Conservation (phyloP, 2,329 filamentous ascomycete species). For the Colletotrichum tabaci region DNA sequence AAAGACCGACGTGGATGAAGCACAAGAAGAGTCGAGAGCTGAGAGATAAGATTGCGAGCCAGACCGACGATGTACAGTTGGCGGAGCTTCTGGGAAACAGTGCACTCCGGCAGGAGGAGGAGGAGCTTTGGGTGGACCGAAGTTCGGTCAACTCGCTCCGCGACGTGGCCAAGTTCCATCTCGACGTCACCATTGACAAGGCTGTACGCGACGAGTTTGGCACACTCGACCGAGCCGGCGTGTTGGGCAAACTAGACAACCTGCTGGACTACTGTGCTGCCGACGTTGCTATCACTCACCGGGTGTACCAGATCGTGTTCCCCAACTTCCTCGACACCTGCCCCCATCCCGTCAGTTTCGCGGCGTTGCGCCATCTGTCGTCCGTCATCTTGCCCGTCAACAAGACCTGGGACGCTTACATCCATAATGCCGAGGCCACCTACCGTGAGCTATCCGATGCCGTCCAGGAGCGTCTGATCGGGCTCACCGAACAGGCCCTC, state of each 20-base stretch:
- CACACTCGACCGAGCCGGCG: conserved; percentile 79
- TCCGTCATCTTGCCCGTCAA: conserved; percentile 94
- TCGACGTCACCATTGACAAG: conserved; percentile 93
- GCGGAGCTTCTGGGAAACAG: conserved; percentile 78
- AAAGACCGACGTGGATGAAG: conserved; percentile 97
- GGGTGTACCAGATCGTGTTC: conserved; percentile 94
- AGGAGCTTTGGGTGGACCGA: conserved; percentile 94
- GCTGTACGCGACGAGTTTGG: conserved; percentile 88
- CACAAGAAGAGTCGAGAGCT: conserved; percentile 92
- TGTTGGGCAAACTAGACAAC: conserved; percentile 81
- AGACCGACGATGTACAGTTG: conserved; percentile 80
- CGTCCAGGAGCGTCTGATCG: conserved; percentile 82
- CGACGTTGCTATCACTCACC: conserved; percentile 93
- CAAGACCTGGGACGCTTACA: conserved; percentile 88
- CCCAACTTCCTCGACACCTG: conserved; percentile 91
- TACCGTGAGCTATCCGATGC: conserved; percentile 83
- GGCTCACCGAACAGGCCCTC: conserved; percentile 83
- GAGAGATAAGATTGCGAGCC: conserved; percentile 81
- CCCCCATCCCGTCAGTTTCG: conserved; percentile 97
- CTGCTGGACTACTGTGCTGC: conserved; percentile 95
- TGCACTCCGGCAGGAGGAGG: conserved; percentile 83
- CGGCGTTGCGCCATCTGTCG: conserved; percentile 91
- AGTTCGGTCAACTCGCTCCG: conserved; percentile 96
- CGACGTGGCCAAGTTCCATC: conserved; percentile 97
- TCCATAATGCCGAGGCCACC: conserved; percentile 86